Conservation (phyloP, 2,329 filamentous ascomycete species). For the Trichoderma sp. region DNA sequence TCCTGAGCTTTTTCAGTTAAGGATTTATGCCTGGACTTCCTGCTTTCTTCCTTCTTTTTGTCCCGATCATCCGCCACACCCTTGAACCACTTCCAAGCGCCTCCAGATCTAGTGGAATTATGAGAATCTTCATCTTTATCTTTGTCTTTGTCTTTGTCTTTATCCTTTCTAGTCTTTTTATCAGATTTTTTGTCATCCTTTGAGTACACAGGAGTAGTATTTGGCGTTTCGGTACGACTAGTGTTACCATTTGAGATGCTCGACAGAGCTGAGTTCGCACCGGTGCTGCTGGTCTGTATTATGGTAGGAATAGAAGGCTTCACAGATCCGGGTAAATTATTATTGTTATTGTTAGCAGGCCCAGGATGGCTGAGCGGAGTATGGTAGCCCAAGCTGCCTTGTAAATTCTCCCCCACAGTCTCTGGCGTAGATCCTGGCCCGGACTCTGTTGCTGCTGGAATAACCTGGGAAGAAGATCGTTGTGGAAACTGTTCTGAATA, state of each 20-base stretch:
- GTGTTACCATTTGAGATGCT: constrained; percentile 67
- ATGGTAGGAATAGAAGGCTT: constrained; percentile 30
- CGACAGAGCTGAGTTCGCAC: constrained; percentile 55
- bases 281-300: constrained; percentile 37
- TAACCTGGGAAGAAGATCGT: constrained; percentile 57
- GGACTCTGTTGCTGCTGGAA: constrained; percentile 42
- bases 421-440: constrained; percentile 39
- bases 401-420: constrained; percentile 36
- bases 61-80: constrained; percentile 74
- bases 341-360: not conserved
- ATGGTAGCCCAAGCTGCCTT: not conserved
- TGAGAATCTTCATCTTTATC: constrained; percentile 66
- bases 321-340: constrained; percentile 9
- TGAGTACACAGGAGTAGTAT: constrained; percentile 69
- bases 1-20: constrained; percentile 68
- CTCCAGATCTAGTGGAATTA: constrained; percentile 71
- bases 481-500: constrained; percentile 50
- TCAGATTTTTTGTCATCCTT: constrained; percentile 74
- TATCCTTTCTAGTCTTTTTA: constrained; percentile 76
- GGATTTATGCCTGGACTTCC: constrained; percentile 67
- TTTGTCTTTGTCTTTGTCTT: constrained; percentile 62
- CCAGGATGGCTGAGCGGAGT: not conserved
- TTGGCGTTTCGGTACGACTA: constrained; percentile 72
- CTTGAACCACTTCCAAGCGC: constrained; percentile 73
- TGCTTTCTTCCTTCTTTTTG: constrained; percentile 63